phyloP scores from a whole-genome alignment of 2,329 filamentous ascomycete genomes.

The Akanthomyces lecanii region DNA sequence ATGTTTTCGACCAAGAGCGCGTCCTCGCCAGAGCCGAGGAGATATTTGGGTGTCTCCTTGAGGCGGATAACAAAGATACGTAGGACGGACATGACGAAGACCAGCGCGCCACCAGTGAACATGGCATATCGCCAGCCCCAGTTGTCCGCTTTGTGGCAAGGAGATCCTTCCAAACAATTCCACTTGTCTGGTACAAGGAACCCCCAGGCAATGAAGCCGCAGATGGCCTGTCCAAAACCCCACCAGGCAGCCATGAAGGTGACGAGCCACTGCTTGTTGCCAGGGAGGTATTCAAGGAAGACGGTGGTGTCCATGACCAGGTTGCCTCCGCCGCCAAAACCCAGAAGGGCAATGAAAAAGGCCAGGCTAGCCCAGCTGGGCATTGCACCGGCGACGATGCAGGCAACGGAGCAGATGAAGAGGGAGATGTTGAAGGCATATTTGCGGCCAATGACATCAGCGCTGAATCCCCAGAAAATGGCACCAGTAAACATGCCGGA shows the following conservation, averaged over 20 bases:
- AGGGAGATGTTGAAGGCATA: constrained; percentile 66
- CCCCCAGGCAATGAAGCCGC: constrained; percentile 42
- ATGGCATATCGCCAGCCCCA: constrained; percentile 48
- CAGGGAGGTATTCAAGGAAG: constrained; percentile 48
- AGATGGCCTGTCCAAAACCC: constrained; percentile 48
- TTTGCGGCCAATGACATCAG: constrained; percentile 64
- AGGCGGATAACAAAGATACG: constrained; percentile 44
- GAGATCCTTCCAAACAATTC: constrained; percentile 34
- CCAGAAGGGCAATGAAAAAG: constrained; percentile 57
- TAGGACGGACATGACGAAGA: constrained; percentile 41
- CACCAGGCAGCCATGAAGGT: constrained; percentile 45
- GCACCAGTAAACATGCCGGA: constrained; percentile 52
- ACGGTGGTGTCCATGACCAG: constrained; percentile 49
- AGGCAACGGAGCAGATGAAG: constrained; percentile 54
- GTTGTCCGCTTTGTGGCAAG: constrained; percentile 45
- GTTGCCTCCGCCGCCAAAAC: constrained; percentile 56
- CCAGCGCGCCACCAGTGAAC: constrained; percentile 42
- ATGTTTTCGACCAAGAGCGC: constrained; percentile 46
- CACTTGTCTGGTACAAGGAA: constrained; percentile 46
- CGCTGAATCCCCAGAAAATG: constrained; percentile 64
- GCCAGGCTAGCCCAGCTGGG: constrained; percentile 64
- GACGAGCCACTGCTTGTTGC: constrained; percentile 44
- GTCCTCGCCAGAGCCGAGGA: constrained; percentile 43
- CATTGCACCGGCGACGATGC: constrained; percentile 60
- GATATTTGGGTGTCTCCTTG: constrained; percentile 46